A percentile compares a stretch with the other conserved stretches of the same genome.
Conservation (phyloP, 768 basidiomycete genomes). For the Lactarius quietus region DNA sequence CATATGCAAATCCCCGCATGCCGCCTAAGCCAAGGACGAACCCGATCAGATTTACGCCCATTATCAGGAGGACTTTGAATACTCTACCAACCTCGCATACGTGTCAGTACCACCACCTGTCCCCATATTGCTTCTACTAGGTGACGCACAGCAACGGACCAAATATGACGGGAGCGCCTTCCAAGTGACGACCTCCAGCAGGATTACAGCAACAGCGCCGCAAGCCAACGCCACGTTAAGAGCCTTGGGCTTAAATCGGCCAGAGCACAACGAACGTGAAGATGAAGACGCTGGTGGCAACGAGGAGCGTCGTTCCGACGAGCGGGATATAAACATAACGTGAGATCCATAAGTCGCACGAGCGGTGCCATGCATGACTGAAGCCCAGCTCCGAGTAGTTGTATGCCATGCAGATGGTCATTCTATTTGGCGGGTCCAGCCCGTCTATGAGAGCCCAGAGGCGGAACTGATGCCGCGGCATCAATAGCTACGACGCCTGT, state of each 20-base stretch:
- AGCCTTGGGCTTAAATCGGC: neutral
- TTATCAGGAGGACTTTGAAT: too few relatives aligned
- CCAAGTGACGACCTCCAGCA: neutral
- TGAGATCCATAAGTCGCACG: constrained; percentile 93
- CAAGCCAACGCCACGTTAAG: neutral
- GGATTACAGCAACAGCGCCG: too few relatives aligned
- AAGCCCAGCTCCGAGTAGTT: constrained; percentile 88
- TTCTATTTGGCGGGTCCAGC: constrained; percentile 94
- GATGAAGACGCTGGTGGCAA: neutral
- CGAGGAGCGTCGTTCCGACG: too few relatives aligned
- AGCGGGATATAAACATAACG: constrained; percentile 54
- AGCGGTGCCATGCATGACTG: constrained; percentile 98
- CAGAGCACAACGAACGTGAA: neutral
- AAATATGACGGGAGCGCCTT: neutral
- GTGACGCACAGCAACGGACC: neutral
- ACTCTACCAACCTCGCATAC: too few relatives aligned
- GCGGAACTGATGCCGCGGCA: constrained; percentile 82
- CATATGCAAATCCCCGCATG: too few relatives aligned
- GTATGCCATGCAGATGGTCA: constrained; percentile 96
- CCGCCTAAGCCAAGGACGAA: too few relatives aligned
- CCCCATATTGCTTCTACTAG: too few relatives aligned
- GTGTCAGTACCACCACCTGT: too few relatives aligned
- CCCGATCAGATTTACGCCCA: too few relatives aligned
- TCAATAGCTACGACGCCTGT: neutral
- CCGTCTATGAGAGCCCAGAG: constrained; percentile 83